phyloP scores from a whole-genome alignment of 2,329 filamentous ascomycete genomes.

The Coniochaeta prunicola region DNA sequence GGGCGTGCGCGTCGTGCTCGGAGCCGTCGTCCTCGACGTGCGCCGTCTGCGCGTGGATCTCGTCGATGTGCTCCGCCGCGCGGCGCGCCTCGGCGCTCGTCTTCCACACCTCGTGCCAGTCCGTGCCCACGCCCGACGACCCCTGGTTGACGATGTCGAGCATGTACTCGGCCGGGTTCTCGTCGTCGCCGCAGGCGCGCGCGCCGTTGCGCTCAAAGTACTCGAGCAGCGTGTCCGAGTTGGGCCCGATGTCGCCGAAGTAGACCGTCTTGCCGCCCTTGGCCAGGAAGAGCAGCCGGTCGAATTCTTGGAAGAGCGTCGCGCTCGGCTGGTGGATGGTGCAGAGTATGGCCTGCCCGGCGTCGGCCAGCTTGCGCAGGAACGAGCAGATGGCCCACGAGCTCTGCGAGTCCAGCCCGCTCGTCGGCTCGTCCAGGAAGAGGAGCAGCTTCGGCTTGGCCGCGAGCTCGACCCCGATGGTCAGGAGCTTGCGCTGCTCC shows the following conservation, averaged over 20 bases:
- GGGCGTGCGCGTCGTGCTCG: slow-evolving; percentile 12
- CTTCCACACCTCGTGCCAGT: slow-evolving; percentile 66
- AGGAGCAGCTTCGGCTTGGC: slow-evolving; percentile 51
- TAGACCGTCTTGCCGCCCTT: slow-evolving; percentile 61
- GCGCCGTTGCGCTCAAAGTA: slow-evolving; percentile 59
- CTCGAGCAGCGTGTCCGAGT: slow-evolving; percentile 45
- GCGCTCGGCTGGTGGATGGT: slow-evolving; percentile 45
- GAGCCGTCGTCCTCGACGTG: neutral
- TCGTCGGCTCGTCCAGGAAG: slow-evolving; percentile 68
- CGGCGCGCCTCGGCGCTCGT: slow-evolving; percentile 39
- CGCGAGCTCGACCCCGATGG: slow-evolving; percentile 53
- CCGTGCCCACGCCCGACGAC: slow-evolving; percentile 28
- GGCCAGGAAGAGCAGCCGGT: slow-evolving; percentile 53
- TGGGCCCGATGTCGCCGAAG: slow-evolving; percentile 58
- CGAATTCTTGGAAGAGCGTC: slow-evolving; percentile 41
- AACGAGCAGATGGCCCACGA: slow-evolving; percentile 66
- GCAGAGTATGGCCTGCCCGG: slow-evolving; percentile 41
- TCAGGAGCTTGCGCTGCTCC: slow-evolving; percentile 54
- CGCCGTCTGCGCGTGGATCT: slow-evolving; percentile 45
- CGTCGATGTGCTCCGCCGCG: slow-evolving; percentile 57
- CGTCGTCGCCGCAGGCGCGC: slow-evolving; percentile 47
- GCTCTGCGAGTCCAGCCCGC: slow-evolving; percentile 65
- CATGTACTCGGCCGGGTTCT: slow-evolving; percentile 75
- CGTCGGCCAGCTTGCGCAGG: slow-evolving; percentile 55
- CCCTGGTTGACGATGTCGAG: slow-evolving; percentile 43